These are phyloP conservation scores for Dysphania ambrosioides DNA, from an alignment of 148 eudicot species.

Conservation along the genomic window DNA sequence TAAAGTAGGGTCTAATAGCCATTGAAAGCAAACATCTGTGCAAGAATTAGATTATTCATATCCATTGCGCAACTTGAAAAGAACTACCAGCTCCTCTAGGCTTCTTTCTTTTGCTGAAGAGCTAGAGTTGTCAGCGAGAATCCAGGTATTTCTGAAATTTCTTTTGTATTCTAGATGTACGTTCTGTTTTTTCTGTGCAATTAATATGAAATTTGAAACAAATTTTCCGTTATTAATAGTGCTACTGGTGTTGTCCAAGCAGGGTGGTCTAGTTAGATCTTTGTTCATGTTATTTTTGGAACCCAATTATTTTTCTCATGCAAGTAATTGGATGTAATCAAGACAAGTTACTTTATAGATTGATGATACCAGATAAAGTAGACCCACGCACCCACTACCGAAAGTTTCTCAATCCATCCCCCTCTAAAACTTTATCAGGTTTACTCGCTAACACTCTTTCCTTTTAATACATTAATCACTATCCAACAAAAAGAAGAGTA, in stretches of 20 bases:
- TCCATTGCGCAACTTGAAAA: slow-evolving; percentile 70
- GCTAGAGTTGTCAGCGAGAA: slow-evolving; percentile 60
- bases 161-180: neutral
- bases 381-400: too few species aligned
- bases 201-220: neutral
- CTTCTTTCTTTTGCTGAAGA: slow-evolving; percentile 84
- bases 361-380: too few species aligned
- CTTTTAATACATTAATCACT: too few species aligned
- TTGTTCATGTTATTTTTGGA: neutral
- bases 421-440: too few species aligned
- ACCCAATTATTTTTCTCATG: too few species aligned
- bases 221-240: neutral
- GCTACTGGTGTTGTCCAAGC: neutral
- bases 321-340: neutral
- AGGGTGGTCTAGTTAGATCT: neutral
- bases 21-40: slow-evolving; percentile 46
- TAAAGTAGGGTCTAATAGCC: slow-evolving; percentile 48
- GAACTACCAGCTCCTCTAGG: slow-evolving; percentile 55
- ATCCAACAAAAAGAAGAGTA: too few species aligned
- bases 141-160: slow-evolving; percentile 59
- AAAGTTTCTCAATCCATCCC: too few species aligned
- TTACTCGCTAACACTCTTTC: too few species aligned
- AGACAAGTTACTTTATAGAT: too few species aligned
- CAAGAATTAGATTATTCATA: slow-evolving; percentile 67
- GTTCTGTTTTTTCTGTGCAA: neutral